phyloP scores from a whole-genome alignment of 306 rosid genomes.

The Dryas alaskensis region DNA sequence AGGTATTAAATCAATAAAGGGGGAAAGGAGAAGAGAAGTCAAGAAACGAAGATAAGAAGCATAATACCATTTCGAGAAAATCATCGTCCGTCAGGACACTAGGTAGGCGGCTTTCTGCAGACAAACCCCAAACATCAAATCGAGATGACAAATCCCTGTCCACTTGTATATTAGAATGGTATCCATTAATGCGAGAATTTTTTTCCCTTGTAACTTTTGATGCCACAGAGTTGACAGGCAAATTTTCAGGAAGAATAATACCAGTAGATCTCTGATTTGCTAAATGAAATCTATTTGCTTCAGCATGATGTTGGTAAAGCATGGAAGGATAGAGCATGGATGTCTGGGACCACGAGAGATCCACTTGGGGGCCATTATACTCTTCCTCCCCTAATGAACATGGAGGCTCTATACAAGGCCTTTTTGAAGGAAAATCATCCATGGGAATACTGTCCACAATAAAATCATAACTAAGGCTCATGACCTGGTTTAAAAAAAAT shows the following conservation, averaged over 20 bases:
- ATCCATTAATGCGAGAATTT: conserved; percentile 34
- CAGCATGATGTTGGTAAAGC: conserved; percentile 49
- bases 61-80: conserved; percentile 68
- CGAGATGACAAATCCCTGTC: conserved; percentile 43
- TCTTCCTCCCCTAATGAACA: conserved; percentile 46
- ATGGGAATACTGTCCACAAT: conserved; percentile 41
- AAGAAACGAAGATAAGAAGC: not conserved
- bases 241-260: conserved; percentile 29
- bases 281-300: conserved; percentile 39
- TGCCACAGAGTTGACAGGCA: conserved; percentile 27
- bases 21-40: not conserved
- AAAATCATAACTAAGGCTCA: conserved; percentile 27
- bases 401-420: conserved; percentile 40
- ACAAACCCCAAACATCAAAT: conserved; percentile 47
- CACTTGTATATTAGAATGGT: conserved; percentile 32
- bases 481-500: conserved; percentile 8
- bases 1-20: not conserved
- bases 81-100: conserved; percentile 65
- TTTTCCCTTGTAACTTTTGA: conserved; percentile 41
- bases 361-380: conserved; percentile 31
- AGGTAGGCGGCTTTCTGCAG: conserved; percentile 50
- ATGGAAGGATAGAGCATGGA: conserved; percentile 48
- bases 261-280: conserved; percentile 45
- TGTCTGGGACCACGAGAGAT: conserved; percentile 53
- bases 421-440: conserved; percentile 44